Evolutionary conservation across 2,329 filamentous ascomycete genomes (phyloP).

Genomic region (Sclerotinia trifoliorum): DNA sequence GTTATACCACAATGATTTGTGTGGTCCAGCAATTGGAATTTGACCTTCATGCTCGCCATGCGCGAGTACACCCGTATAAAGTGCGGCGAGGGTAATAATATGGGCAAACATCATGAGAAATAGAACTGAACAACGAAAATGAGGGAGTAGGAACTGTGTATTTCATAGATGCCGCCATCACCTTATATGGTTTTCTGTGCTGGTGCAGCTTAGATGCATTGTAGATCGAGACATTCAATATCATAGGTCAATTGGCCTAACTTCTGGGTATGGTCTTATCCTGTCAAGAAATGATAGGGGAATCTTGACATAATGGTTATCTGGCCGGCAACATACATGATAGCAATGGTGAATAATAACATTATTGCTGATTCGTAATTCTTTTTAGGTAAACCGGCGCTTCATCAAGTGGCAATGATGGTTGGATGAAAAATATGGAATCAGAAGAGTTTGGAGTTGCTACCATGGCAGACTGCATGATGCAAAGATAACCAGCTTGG

Average conservation of each 20-base stretch:
- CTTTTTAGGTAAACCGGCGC: conserved; percentile 11
- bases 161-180: background rate
- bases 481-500: conserved; percentile 11
- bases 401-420: conserved; percentile 8
- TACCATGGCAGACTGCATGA: conserved; percentile 8
- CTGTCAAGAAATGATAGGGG: background rate
- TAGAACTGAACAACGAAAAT: conserved; percentile 5
- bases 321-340: conserved; percentile 6
- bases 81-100: conserved; percentile 30
- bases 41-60: conserved; percentile 78
- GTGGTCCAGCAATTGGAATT: conserved; percentile 55
- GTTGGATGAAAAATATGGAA: background rate
- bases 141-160: background rate
- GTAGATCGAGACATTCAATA: background rate
- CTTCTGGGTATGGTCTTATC: conserved; percentile 6
- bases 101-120: conserved; percentile 34
- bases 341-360: conserved; percentile 18
- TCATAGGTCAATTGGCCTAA: conserved; percentile 13
- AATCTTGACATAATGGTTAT: conserved; percentile 14
- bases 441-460: background rate
- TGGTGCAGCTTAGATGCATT: conserved; percentile 11
- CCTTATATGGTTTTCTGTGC: conserved; percentile 15
- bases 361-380: conserved; percentile 1
- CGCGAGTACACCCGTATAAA: conserved; percentile 71
- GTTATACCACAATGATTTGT: conserved; percentile 78